These are phyloP conservation scores for Aspergillus thermomutatus DNA, from an alignment of 2,329 filamentous ascomycete species.

Conservation along the genomic window DNA sequence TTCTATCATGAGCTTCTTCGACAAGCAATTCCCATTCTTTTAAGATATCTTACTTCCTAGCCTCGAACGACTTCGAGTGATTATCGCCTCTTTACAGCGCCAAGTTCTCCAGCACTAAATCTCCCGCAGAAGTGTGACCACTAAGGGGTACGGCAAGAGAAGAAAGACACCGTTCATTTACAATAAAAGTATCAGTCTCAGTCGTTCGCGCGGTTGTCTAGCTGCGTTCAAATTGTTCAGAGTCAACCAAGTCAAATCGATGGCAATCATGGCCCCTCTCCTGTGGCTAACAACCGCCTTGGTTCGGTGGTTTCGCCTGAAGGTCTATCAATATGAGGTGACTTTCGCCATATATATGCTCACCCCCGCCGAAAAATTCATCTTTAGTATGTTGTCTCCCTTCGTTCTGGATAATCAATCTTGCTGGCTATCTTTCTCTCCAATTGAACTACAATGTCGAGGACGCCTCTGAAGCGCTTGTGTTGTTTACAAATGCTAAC, in stretches of 20 bases:
- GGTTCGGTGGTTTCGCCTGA: slow-evolving; percentile 84
- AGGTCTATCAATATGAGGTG: slow-evolving; percentile 98
- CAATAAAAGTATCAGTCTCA: background rate
- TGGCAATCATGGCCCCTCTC: slow-evolving; percentile 22
- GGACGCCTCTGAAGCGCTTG: background rate
- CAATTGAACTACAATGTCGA: background rate
- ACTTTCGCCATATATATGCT: slow-evolving; percentile 97
- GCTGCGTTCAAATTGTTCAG: slow-evolving; percentile 2
- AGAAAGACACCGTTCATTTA: background rate
- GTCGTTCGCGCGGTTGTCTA: background rate
- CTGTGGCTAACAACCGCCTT: slow-evolving; percentile 50
- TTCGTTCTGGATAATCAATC: background rate
- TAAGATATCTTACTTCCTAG: background rate
- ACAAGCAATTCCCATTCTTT: background rate
- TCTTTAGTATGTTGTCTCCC: slow-evolving; percentile 71
- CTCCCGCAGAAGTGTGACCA: background rate
- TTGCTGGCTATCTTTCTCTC: background rate
- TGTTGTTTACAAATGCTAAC: slow-evolving; percentile 1
- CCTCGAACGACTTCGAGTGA: background rate
- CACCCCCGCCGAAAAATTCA: slow-evolving; percentile 90
- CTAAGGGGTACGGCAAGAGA: background rate
- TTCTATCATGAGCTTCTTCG: background rate
- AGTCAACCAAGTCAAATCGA: background rate
- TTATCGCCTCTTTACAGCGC: background rate
- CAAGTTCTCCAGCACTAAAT: background rate